Base-by-base conservation (phyloP, 2,329 filamentous ascomycete genomes). In the Pezicula radicicola region DNA sequence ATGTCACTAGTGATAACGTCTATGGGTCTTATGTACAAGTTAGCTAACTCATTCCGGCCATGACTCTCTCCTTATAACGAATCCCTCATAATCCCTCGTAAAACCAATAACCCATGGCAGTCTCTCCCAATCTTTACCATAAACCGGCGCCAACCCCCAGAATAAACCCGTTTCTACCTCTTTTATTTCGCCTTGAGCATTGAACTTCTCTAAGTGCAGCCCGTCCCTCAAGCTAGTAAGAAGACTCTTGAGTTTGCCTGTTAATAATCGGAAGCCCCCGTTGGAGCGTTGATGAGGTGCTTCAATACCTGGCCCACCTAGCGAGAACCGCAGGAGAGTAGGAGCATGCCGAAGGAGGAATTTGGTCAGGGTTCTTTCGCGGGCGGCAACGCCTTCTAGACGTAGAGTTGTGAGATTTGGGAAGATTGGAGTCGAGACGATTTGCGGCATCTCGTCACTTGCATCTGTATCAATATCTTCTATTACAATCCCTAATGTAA, bases 291-390 rank as follows among this genome's bases (percentile, higher is more conserved):
- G 71, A 53, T 68, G 66, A 5, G 68, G 66, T 33, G 68, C 68
- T 39, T 69, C 70, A 12, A 73, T 59, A 5, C 75, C 75, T 16
- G 69, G 66, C 4, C 74, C 74, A 16, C 76, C 76, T 9, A 79
- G 67, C 3, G 73, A 72, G 7, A 78, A 60, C 1, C 70, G 67
- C 42, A 65, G 60, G 27, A 78, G 64, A 0, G 70, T 72, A 4
- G 61, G 43, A 10, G 67, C 67, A 54, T 77, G 75, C 4, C 69
- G 60, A 16, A 69, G 58, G 19, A 79, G 52, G 53, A 78, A 78
- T 6, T 64, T 57, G 18, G 68, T 68, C 16, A 79, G 68, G 49
- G 74, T 72, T 5, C 69, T 65, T 59, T 76, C 75, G 40, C 72
- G 70, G 58, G 70, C 73, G 2, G 68, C 67, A 16, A 78, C 63